These are phyloP conservation scores for Euptelea pleiosperma DNA, from an alignment of 164 flowering plant species.

Conservation along the genomic window DNA sequence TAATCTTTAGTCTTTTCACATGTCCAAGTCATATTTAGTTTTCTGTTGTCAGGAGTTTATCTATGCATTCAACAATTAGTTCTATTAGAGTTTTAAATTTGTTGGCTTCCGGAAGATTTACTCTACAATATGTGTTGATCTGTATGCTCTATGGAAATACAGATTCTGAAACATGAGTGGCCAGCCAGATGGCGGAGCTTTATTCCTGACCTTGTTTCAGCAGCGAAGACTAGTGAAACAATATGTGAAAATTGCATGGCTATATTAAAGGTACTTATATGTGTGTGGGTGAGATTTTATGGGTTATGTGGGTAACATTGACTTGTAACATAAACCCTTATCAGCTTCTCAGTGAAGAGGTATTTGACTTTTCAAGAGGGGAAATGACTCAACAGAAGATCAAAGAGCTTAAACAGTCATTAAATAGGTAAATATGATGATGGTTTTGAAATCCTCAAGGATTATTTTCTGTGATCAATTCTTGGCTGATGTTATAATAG, in stretches of 20 bases:
- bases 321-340: too few species aligned
- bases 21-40: too few species aligned
- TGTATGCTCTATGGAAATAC: conserved; percentile 19
- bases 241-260: conserved; percentile 99
- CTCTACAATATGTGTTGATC: too few species aligned
- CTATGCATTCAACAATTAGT: too few species aligned
- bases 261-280: conserved; percentile 64
- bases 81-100: too few species aligned
- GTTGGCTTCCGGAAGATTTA: too few species aligned
- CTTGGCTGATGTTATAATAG: not conserved
- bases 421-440: conserved; percentile 64
- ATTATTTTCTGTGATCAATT: not conserved
- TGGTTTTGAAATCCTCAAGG: not conserved
- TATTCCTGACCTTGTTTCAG: conserved; percentile 92
- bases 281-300: not conserved
- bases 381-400: conserved; percentile 99
- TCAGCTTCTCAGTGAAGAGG: conserved; percentile 98
- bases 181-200: conserved; percentile 93
- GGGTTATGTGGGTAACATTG: too few species aligned
- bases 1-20: too few species aligned
- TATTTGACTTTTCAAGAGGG: conserved; percentile 97
- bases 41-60: too few species aligned
- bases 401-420: conserved; percentile 90
- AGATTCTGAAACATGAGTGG: conserved; percentile 99
- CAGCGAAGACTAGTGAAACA: conserved; percentile 97